Percentiles rank a stretch among this genome's conserved stretches.
Conservation (phyloP, 768 basidiomycete genomes). For the Termitomyces sp. region DNA sequence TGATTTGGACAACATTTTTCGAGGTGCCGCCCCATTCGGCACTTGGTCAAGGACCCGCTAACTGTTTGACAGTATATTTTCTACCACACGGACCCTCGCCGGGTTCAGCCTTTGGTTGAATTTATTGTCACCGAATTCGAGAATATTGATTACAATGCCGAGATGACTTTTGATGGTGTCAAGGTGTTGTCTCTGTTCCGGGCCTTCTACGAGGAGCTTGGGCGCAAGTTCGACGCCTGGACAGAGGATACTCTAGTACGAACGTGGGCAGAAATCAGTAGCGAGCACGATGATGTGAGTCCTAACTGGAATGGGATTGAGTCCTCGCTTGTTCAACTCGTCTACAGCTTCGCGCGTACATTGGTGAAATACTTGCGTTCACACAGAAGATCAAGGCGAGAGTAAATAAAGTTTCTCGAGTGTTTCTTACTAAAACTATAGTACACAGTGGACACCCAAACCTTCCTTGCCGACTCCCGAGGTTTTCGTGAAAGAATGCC, state of each 20-base stretch:
- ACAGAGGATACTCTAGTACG: constrained; percentile 57
- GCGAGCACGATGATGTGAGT: constrained; percentile 75
- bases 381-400: constrained; percentile 68
- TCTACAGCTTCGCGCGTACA: constrained; percentile 62
- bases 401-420: constrained; percentile 5
- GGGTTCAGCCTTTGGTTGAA: constrained; percentile 75
- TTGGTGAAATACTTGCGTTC: constrained; percentile 70
- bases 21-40: constrained; percentile 39
- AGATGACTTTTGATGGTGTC: constrained; percentile 77
- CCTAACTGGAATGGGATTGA: constrained; percentile 1
- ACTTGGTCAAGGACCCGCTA: background rate
- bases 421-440: constrained; percentile 2
- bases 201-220: constrained; percentile 67
- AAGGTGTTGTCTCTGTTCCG: constrained; percentile 66
- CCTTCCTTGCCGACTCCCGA: constrained; percentile 58
- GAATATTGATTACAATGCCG: constrained; percentile 70
- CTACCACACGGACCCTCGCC: constrained; percentile 75
- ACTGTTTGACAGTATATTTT: constrained; percentile 56
- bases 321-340: background rate
- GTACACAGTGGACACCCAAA: constrained; percentile 53
- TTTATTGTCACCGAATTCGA: constrained; percentile 61
- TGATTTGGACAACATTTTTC: constrained; percentile 75
- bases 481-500: constrained; percentile 65
- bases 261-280: constrained; percentile 66
- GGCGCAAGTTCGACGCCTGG: constrained; percentile 82